Conservation (phyloP, 2,329 filamentous ascomycete genomes). For the Emergomyces pasteurianus region DNA sequence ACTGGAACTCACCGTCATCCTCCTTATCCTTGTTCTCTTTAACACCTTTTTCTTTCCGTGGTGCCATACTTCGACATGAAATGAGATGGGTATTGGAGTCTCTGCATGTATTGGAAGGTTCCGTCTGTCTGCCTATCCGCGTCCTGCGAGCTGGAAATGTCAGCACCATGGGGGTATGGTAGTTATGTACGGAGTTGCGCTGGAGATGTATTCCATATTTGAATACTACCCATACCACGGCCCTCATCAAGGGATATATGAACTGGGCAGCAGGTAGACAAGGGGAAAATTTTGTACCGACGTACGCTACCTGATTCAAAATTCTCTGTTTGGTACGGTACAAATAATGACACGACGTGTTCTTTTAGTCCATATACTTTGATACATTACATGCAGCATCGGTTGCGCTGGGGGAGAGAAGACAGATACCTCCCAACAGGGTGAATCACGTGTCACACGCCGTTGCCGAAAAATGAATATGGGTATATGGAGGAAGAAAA, state of each 20-base stretch:
- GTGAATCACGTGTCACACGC: neutral
- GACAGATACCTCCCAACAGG: neutral
- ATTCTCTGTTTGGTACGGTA: too few relatives aligned
- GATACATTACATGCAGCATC: neutral
- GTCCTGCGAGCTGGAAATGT: neutral
- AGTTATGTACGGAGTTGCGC: too few relatives aligned
- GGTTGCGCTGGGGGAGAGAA: neutral
- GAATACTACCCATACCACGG: neutral
- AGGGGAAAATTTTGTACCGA: neutral
- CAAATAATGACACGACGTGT: neutral
- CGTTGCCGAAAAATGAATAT: neutral
- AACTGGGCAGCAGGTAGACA: neutral
- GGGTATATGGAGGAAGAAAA: neutral
- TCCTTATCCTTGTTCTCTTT: slow-evolving; percentile 12
- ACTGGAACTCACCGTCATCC: slow-evolving; percentile 20
- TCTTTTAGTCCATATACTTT: neutral
- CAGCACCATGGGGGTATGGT: neutral
- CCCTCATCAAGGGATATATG: neutral
- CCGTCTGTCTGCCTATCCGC: neutral
- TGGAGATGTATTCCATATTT: neutral
- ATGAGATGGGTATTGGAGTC: neutral
- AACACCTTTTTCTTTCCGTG: slow-evolving; percentile 27
- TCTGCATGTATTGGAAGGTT: neutral
- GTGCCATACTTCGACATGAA: slow-evolving; percentile 22
- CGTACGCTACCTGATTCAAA: neutral